Base-by-base conservation (phyloP, 805 yeast species). In the Diddensiella transvaalensis region DNA sequence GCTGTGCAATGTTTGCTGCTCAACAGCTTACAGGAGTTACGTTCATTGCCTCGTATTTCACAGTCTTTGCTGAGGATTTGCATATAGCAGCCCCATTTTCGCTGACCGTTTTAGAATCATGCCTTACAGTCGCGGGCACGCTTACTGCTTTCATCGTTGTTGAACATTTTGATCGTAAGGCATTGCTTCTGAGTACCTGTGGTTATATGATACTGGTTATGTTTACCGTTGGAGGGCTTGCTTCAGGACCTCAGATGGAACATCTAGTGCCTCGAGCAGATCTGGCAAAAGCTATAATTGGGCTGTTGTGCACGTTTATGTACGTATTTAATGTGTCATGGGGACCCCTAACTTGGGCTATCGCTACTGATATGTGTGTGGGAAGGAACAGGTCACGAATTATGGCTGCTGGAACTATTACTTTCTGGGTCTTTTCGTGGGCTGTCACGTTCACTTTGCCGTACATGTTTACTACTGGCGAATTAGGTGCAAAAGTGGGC, bases 371-470 rank as follows among this genome's bases (percentile, higher is more conserved):
- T 5, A 36, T 39, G 36, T 33, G 43, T 30, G 42, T 37, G 8
- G 50, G 50, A 18, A 24, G 50, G 11, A 47, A 47, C 41, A 13
- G 50, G 18, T 38, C 32, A 19, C 24, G 40, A 13, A 49, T 49
- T 10, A 49, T 46, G 46, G 35, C 50, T 11, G 22, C 26, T 18
- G 52, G 46, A 4, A 46, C 49, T n/a, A 33, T 46, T 22, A 35
- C 40, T 5, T 49, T 49, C 40, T 49, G 49, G 47, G 33, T 45
- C 33, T 18, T 49, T 22, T 42, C 52, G 13, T 49, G 49, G 49
- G 52, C 38, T 8, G 52, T 49, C 37, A 46, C 49, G 11, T 49
- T 49, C 30, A 49, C 52, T 21, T 40, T 39, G 22, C 52, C 52
- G 4, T 49, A 49, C 17, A 33, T 49, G 46, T 49, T 23, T 24